These are phyloP conservation scores for Chlamydomonas incerta DNA, from an alignment of 139 green algal species.

Conservation along the genomic window DNA sequence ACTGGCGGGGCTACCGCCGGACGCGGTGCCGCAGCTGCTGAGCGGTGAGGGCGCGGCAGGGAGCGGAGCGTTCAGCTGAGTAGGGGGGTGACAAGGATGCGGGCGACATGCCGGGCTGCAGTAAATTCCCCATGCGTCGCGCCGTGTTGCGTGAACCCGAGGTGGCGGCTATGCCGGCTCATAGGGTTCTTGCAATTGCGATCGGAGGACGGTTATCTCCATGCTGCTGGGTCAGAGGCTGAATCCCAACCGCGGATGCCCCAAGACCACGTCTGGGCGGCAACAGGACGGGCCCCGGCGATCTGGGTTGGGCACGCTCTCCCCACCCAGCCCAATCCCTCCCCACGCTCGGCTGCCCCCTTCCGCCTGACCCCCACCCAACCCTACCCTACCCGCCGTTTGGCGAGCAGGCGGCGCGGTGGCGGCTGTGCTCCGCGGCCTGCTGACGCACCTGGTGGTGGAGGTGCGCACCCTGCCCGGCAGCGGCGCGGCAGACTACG, in stretches of 20 bases:
- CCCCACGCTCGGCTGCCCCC: neutral
- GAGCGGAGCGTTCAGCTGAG: too few species aligned
- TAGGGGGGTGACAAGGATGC: too few species aligned
- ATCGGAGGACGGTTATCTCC: too few species aligned
- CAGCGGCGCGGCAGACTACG: neutral
- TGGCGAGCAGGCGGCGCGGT: neutral
- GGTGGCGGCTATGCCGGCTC: too few species aligned
- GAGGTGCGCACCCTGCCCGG: constrained; percentile 1
- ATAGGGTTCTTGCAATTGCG: too few species aligned
- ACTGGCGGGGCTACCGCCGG: constrained; percentile 3
- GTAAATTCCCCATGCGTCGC: too few species aligned
- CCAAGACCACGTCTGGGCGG: too few species aligned
- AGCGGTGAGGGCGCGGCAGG: neutral
- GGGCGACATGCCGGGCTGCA: too few species aligned
- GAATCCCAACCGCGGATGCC: too few species aligned
- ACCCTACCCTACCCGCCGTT: neutral
- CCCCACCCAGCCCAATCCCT: too few species aligned
- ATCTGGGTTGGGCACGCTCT: neutral
- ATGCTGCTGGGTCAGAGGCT: neutral
- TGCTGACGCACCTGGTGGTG: constrained; percentile 15
- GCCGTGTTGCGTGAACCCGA: too few species aligned
- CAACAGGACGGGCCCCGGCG: neutral
- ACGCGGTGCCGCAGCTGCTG: constrained; percentile 17
- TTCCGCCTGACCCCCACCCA: too few species aligned
- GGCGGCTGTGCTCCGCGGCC: constrained; percentile 18